Percentiles rank a stretch among this genome's conserved stretches.
These are phyloP conservation scores for Petunia hybrid DNA, from an alignment of 305 asterid species.

Conservation along the genomic window DNA sequence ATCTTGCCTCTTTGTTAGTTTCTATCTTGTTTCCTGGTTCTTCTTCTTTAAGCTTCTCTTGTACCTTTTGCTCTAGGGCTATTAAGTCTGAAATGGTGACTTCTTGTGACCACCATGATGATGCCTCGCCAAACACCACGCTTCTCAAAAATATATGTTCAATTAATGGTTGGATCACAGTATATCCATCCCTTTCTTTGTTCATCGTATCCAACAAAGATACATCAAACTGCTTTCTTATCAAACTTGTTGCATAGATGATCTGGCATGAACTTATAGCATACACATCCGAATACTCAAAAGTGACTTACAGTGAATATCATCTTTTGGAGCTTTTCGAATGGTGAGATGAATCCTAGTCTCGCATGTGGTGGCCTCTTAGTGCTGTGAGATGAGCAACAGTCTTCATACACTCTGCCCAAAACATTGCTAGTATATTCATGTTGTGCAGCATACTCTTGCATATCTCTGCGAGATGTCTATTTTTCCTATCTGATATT, in stretches of 20 bases:
- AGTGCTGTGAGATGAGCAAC: background rate
- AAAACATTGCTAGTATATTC: background rate
- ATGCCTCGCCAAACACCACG: too few relatives aligned
- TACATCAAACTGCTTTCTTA: background rate
- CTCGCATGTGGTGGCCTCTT: background rate
- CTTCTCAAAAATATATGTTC: background rate
- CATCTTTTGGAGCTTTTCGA: too few relatives aligned
- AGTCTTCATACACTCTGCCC: background rate
- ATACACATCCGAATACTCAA: background rate
- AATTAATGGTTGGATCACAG: background rate
- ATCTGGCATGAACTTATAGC: background rate
- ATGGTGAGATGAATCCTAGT: background rate
- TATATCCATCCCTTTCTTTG: background rate
- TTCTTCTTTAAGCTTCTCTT: background rate
- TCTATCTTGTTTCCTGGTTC: background rate
- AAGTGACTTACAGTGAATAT: too few relatives aligned
- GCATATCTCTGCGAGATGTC: background rate
- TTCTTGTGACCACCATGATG: too few relatives aligned
- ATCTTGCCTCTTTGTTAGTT: background rate
- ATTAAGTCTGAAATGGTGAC: too few relatives aligned
- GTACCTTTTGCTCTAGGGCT: too few relatives aligned
- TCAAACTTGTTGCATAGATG: background rate
- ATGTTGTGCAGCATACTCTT: background rate
- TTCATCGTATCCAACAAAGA: background rate
- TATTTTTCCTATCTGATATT: background rate